Base-by-base conservation (phyloP, 345 rosid genomes). In the Salix purpurea region DNA sequence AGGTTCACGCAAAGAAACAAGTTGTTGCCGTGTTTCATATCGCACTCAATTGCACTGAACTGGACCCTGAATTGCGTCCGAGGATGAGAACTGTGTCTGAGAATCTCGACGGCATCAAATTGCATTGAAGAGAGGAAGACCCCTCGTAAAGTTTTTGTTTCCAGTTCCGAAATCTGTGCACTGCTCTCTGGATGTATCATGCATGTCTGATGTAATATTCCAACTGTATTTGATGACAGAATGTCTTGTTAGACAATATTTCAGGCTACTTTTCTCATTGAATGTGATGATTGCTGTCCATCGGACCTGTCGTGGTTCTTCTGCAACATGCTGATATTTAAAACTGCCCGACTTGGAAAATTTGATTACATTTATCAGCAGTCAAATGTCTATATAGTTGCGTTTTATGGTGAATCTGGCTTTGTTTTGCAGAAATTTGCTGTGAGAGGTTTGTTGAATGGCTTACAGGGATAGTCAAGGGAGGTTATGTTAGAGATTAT, bases 21-120 rank as follows among this genome's bases (percentile, higher is more conserved):
- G 92, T 93, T 2, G 23, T 86, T 40, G 81, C 91, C 7, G 87
- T 89, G 13, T 88, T 96, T 77, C 94, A 96, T 76, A 83, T 93
- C 30, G 95, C 99, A 4, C 88, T 96, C 34, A 96, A 89, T 73
- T 96, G 99, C 86, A 89, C 99, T 0, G 99, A 96, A 50, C 80
- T 84, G 48, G 94, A 93, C 76, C 98, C 98, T 0, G 98, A 96
- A 83, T 13, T 91, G 77, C 98, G 99, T 32, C 99, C 99, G 0
- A 81, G 87, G 88, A 96, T 93, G 97, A 93, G 88, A 89, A 82
- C 73, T 0, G 96, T 96, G 76, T 92, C 90, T 2, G 98, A 96
- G 74, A 84, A 76, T 83, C 96, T 96, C 0, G 92, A 93, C 79
- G 90, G 96, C 50, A 85, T 92, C 76, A 90, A 87, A 80, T 71